Conservation (phyloP, 2,329 filamentous ascomycete genomes). For the Ceratocystis diversiconidia region DNA sequence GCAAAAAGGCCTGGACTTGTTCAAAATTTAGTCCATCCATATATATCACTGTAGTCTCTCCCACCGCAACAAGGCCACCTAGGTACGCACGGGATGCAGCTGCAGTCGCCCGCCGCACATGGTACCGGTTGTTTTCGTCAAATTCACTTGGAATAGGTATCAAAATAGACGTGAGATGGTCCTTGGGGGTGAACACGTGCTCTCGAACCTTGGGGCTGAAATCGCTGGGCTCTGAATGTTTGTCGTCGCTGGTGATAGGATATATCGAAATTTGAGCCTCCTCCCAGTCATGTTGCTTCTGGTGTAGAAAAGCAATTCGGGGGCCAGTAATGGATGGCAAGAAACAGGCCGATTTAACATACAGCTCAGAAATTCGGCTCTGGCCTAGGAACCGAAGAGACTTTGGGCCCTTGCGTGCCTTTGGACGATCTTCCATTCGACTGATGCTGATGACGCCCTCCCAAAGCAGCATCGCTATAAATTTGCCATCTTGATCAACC, state of each 20-base stretch:
- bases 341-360: constrained; percentile 44
- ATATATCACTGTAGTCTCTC: constrained; percentile 72
- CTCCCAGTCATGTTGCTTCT: constrained; percentile 36
- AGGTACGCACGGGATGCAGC: constrained; percentile 38
- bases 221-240: constrained; percentile 36
- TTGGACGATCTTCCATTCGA: constrained; percentile 30
- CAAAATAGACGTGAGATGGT: constrained; percentile 43
- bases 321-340: constrained; percentile 44
- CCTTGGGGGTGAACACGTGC: constrained; percentile 38
- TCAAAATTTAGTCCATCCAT: constrained; percentile 64
- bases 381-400: constrained; percentile 31
- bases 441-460: constrained; percentile 44
- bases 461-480: constrained; percentile 45
- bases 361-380: constrained; percentile 43
- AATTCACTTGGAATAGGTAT: constrained; percentile 46
- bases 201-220: constrained; percentile 47
- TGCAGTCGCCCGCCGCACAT: constrained; percentile 38
- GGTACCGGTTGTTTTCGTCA: constrained; percentile 44
- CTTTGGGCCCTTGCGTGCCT: constrained; percentile 7
- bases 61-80: constrained; percentile 60
- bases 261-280: constrained; percentile 46
- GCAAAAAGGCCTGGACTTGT: constrained; percentile 48
- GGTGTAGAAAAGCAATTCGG: constrained; percentile 44
- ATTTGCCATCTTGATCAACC: constrained; percentile 62
- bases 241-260: constrained; percentile 43